These are phyloP conservation scores for Trifolium subterraneum DNA, from an alignment of 306 rosid genomes.

Conservation along the genomic window DNA sequence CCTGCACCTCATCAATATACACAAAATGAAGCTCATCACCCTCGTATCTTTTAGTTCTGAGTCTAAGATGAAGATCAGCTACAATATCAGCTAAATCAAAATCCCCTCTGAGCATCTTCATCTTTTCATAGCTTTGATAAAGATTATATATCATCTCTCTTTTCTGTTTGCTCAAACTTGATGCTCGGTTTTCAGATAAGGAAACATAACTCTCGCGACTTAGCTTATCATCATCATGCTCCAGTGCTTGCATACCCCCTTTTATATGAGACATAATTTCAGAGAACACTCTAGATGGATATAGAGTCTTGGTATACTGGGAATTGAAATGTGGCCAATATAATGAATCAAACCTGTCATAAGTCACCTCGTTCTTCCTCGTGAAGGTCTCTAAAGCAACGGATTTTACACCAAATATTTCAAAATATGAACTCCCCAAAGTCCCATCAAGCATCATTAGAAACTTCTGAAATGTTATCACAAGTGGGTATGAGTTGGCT, in stretches of 20 bases:
- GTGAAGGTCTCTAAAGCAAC: conserved; percentile 55
- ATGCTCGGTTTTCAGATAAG: conserved; percentile 50
- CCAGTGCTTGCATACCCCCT: conserved; percentile 61
- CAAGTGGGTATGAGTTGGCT: conserved; percentile 61
- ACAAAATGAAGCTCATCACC: conserved; percentile 66
- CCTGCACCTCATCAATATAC: conserved; percentile 85
- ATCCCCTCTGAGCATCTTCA: conserved; percentile 65
- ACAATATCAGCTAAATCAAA: conserved; percentile 82
- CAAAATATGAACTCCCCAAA: conserved; percentile 66
- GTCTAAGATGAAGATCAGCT: conserved; percentile 59
- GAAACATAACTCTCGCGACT: conserved; percentile 51
- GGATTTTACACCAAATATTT: conserved; percentile 58
- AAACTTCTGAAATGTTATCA: conserved; percentile 74
- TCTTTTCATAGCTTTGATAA: conserved; percentile 63
- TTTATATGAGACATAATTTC: conserved; percentile 77
- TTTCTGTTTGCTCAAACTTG: conserved; percentile 48
- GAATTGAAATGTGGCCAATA: conserved; percentile 77
- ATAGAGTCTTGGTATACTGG: conserved; percentile 57
- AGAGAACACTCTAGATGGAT: conserved; percentile 62
- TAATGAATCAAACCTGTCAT: conserved; percentile 62
- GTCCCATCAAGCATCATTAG: conserved; percentile 86
- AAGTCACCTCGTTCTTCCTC: conserved; percentile 65
- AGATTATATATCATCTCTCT: conserved; percentile 62
- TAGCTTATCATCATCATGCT: conserved; percentile 53
- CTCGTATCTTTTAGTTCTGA: conserved; percentile 45